Conservation (phyloP, 2,329 filamentous ascomycete species). For the Colletotrichum scovillei region DNA sequence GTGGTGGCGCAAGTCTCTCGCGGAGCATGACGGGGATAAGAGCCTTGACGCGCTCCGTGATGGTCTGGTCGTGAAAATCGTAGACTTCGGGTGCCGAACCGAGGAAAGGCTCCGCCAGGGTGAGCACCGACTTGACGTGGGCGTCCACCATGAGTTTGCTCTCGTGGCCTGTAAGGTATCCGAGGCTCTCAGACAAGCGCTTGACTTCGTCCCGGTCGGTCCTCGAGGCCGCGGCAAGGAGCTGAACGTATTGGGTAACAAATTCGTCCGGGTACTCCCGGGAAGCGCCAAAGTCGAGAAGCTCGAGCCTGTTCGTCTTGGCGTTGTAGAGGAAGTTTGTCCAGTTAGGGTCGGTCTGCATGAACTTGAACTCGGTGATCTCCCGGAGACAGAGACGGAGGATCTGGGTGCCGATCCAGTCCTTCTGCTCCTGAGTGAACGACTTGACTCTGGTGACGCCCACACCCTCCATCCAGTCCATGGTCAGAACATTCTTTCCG, state of each 20-base stretch:
- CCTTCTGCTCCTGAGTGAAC: constrained; percentile 84
- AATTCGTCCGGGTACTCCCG: constrained; percentile 87
- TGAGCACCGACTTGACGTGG: constrained; percentile 88
- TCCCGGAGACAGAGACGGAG: constrained; percentile 92
- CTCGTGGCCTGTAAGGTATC: constrained; percentile 93
- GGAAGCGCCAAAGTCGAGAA: constrained; percentile 95
- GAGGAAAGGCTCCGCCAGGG: constrained; percentile 91
- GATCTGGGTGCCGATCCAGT: constrained; percentile 97
- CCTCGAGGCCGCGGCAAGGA: constrained; percentile 83
- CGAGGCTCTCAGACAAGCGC: constrained; percentile 78
- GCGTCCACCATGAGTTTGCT: constrained; percentile 88
- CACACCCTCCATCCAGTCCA: constrained; percentile 88
- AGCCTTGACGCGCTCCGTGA: constrained; percentile 89
- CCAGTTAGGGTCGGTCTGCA: constrained; percentile 99
- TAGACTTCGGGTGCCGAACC: constrained; percentile 82
- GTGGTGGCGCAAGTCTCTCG: constrained; percentile 89
- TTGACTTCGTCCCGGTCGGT: constrained; percentile 74
- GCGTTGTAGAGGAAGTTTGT: constrained; percentile 97
- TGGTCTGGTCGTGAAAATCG: constrained; percentile 94
- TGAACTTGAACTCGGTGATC: constrained; percentile 94
- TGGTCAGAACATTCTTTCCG: constrained; percentile 88
- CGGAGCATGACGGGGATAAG: constrained; percentile 94
- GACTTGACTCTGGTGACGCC: constrained; percentile 84
- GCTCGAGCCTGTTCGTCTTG: constrained; percentile 77
- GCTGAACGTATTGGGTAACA: constrained; percentile 80